Conservation (phyloP, 441 rosid genomes). For the Adansonia madagascariensis region DNA sequence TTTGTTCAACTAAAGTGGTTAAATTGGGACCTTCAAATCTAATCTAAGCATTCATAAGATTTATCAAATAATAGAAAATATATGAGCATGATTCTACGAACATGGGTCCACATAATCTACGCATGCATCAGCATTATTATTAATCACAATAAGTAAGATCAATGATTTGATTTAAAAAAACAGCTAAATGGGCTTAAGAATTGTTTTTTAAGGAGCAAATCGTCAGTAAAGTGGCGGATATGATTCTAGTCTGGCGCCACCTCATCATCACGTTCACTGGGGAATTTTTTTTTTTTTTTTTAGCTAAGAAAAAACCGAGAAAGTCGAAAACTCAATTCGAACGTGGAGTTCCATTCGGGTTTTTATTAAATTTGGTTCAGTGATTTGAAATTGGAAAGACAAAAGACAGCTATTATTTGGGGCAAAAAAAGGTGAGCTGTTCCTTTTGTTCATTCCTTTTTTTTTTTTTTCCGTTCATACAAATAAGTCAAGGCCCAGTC, state of each 20-base stretch:
- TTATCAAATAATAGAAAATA: neutral
- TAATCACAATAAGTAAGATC: slow-evolving; percentile 12
- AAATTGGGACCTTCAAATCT: no score
- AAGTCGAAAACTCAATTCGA: no score
- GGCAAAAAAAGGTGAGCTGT: slow-evolving; percentile 43
- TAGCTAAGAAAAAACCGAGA: no score
- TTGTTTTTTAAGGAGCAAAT: neutral
- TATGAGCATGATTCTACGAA: neutral
- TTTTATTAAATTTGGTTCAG: no score
- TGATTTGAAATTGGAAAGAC: slow-evolving; percentile 14
- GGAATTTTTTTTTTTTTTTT: neutral
- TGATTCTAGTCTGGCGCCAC: slow-evolving; percentile 50
- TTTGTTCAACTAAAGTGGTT: neutral
- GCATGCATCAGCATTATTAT: neutral
- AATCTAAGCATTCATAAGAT: neutral
- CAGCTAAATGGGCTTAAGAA: neutral
- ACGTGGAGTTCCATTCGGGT: no score
- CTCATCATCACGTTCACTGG: slow-evolving; percentile 37
- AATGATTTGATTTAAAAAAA: neutral
- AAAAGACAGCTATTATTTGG: slow-evolving; percentile 52
- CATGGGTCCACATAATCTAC: neutral
- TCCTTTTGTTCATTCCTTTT: slow-evolving; percentile 39
- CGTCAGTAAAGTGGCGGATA: slow-evolving; percentile 13
- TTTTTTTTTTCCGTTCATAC: neutral
- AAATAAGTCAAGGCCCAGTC: slow-evolving; percentile 3